Percentiles rank a stretch among this genome's conserved stretches.
Conservation (phyloP, 805 yeast genomes). For the Yamadazyma philogaea region DNA sequence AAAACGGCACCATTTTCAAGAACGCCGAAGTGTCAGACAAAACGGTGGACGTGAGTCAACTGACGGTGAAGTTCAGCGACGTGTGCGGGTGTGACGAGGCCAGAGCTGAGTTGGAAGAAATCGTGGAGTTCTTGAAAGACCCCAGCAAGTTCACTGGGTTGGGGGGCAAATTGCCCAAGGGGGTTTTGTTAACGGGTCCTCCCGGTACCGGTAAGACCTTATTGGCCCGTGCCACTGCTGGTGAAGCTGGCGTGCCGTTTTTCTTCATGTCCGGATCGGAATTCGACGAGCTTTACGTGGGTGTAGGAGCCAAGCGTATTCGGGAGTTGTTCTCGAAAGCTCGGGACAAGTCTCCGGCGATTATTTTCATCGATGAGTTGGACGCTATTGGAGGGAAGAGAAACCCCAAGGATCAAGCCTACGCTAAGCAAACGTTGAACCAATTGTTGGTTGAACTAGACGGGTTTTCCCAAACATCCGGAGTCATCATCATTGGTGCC, state of each 20-base stretch:
- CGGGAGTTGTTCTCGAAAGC: slow-evolving; percentile 94
- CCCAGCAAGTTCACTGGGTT: slow-evolving; percentile 94
- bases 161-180: slow-evolving; percentile 97
- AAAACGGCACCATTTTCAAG: slow-evolving; percentile 77
- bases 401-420: slow-evolving; percentile 96
- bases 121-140: slow-evolving; percentile 95
- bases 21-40: slow-evolving; percentile 70
- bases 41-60: slow-evolving; percentile 77
- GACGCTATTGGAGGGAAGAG: slow-evolving; percentile 99
- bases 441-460: slow-evolving; percentile 94
- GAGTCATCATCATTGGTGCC: slow-evolving; percentile 95
- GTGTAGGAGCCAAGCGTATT: slow-evolving; percentile 98
- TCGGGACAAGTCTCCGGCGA: slow-evolving; percentile 92
- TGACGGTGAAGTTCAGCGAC: slow-evolving; percentile 85
- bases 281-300: slow-evolving; percentile 96
- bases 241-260: slow-evolving; percentile 98
- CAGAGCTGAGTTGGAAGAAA: slow-evolving; percentile 92
- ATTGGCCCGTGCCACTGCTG: slow-evolving; percentile 96
- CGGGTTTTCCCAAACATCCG: slow-evolving; percentile 89
- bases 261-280: slow-evolving; percentile 98
- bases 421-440: slow-evolving; percentile 94
- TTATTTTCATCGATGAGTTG: slow-evolving; percentile 93
- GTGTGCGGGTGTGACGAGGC: slow-evolving; percentile 99
- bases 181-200: slow-evolving; percentile 94
- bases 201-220: slow-evolving; percentile 99